Evolutionary conservation across 148 eudicot genomes (phyloP).

Genomic region (Rhododendron griersonianum): DNA sequence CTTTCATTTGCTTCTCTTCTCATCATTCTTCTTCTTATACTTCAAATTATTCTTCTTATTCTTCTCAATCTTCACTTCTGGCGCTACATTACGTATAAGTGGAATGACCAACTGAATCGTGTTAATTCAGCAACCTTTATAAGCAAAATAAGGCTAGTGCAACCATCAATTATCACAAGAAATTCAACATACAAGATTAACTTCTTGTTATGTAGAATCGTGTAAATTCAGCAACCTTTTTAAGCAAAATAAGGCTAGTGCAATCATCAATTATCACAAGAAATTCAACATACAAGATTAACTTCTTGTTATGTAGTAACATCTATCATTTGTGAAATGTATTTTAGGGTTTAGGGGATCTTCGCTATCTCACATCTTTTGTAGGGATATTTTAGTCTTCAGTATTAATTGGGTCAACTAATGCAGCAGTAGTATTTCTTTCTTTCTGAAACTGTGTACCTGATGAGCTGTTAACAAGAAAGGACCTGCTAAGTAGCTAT

Average conservation of each 20-base stretch:
- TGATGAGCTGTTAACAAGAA: not conserved
- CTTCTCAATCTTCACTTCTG: not conserved
- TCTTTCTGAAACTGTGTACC: not conserved
- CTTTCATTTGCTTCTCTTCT: not conserved
- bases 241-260: not conserved
- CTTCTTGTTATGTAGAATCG: not conserved
- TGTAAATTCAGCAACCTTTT: not conserved
- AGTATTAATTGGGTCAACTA: not conserved
- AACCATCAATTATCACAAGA: not conserved
- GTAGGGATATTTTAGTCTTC: not conserved
- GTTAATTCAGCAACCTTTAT: not conserved
- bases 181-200: not conserved
- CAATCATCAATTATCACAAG: not conserved
- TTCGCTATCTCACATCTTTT: not conserved
- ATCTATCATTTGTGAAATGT: not conserved
- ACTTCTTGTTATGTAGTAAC: not conserved
- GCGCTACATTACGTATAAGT: not conserved
- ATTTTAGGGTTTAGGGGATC: not conserved
- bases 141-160: not conserved
- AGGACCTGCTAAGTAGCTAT: not conserved
- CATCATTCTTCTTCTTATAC: not conserved
- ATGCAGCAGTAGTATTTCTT: not conserved
- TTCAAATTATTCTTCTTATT: not conserved
- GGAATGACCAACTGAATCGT: not conserved
- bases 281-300: not conserved